Evolutionary conservation across 257 asterid genomes (phyloP), one percentile per base, ranked within the genome.

Genomic region (Primulina eburnea): DNA sequence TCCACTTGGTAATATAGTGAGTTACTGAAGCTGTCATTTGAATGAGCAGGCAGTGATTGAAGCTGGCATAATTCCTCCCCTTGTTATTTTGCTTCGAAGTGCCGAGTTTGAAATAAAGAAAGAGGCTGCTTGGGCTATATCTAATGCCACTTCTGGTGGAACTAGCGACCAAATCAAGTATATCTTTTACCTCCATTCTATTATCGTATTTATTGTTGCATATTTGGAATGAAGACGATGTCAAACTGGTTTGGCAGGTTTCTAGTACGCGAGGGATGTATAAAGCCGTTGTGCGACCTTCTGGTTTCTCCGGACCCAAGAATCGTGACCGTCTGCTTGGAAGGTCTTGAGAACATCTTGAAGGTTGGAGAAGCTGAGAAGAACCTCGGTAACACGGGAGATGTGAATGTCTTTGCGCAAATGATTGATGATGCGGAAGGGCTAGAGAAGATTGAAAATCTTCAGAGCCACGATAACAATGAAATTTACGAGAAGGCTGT

Each of bases 331-430:
- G 85, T 81, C 64, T 80, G 81, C 80, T 69, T 80, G 73, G 85
- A 80, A 73, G 85, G 81, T 62, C 85, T 83, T 4, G 84, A 81
- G 76, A 83, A 79, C 76, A 81, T 84, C 67, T 63, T 81, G 63
- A 84, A 81, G 81, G 88, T 84, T 64, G 84, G 88, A 56, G 86
- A 84, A 79, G 80, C 84, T 28, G 88, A 84, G 69, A 84, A 79
- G 70, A 70, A 32, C 70, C 78, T 65, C 73, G 84, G 83, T 8
- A 71, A 60, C 76, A 74, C 81, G 0, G 76, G 81, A 68, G 84
- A 77, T 30, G 77, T 84, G 56, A 84, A 84, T 70, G 78, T 76
- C 66, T 81, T 71, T 57, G 86, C 84, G 30, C 88, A 81, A 68
- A 70, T 81, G 84, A 77, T 81, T 43, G 86, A 81, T 52, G 86